A percentile compares a stretch with the other conserved stretches of the same genome.
These are phyloP conservation scores for Lactarius sanguifluus DNA, from an alignment of 768 basidiomycete genomes.

Conservation along the genomic window DNA sequence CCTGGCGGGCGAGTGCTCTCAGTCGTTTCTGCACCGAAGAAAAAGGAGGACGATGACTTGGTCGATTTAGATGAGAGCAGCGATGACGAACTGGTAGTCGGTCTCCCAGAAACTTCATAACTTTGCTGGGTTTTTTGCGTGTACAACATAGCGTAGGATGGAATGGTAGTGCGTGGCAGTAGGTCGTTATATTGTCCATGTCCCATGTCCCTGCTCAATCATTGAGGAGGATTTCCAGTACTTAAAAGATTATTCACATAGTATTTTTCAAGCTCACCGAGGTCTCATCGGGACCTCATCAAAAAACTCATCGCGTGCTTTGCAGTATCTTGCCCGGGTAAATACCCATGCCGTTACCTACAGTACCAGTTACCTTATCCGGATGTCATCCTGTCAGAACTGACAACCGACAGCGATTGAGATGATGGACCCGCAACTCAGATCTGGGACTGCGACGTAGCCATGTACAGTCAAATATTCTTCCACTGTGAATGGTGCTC, in stretches of 20 bases:
- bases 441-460: not conserved
- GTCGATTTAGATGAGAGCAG: slow-evolving; percentile 36
- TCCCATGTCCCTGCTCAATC: not conserved
- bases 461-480: too few species aligned
- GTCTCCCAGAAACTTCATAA: not conserved
- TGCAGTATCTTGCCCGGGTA: not conserved
- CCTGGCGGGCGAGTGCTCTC: slow-evolving; percentile 66
- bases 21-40: slow-evolving; percentile 48
- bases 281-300: not conserved
- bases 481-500: not conserved
- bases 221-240: not conserved
- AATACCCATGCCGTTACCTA: not conserved
- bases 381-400: not conserved
- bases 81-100: slow-evolving; percentile 18
- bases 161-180: not conserved
- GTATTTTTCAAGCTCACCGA: not conserved
- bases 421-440: not conserved
- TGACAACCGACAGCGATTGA: not conserved
- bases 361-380: not conserved
- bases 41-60: slow-evolving; percentile 26
- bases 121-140: not conserved
- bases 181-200: not conserved
- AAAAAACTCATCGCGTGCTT: not conserved
- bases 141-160: not conserved
- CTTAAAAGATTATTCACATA: not conserved